Base-by-base conservation (phyloP, 225 moss, liverwort and hornwort genomes). In the Bryoerythrophyllum caledonicum region DNA sequence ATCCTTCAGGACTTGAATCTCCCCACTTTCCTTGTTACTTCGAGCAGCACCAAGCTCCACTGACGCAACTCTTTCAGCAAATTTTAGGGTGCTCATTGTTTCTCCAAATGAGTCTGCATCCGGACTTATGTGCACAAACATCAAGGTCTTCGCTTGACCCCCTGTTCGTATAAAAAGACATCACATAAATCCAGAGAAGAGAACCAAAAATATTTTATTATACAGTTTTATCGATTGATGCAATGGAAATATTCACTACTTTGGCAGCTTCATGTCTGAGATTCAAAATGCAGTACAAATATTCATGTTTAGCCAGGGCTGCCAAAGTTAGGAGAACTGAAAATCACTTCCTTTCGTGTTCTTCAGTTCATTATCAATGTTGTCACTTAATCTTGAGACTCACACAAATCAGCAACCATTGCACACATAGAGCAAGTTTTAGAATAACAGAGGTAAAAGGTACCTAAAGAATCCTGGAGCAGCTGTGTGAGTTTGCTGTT, bases 401-500 rank as follows among this genome's bases (percentile, higher is more conserved):
- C 19, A 19, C 26, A 26, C 19, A 65, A 55, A 37, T 53, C 27
- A 65, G 65, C 37, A 65, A 53, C 20, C 34, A 28, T 20, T 44
- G 16, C 43, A 48, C 7, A 30, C 12, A 34, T 49, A 37, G 63
- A 52, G 10, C 51, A 75, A 52, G 24, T 30, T 30, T 19, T 59
- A 26, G 40, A 65, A 21, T 0, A 35, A 67, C 17, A 27, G 41
- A 25, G 70, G 41, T 19, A 43, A 43, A 68, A 38, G 23, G 32
- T 71, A 85, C 88, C 96, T 81, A 96, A 65, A 10, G 96, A 94
- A 82, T 96, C 94, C 74, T 96, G 96, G 56, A 96, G 88, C 65
- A 96, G 84, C 80, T 94, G 96, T 10, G 96, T 96, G 82, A 96
- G 86, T 67, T 96, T 96, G 88, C 96, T 96, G 78, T 94, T 96